Evolutionary conservation across 169 alveolate species (phyloP).

Genomic region (Theileria annulata): DNA sequence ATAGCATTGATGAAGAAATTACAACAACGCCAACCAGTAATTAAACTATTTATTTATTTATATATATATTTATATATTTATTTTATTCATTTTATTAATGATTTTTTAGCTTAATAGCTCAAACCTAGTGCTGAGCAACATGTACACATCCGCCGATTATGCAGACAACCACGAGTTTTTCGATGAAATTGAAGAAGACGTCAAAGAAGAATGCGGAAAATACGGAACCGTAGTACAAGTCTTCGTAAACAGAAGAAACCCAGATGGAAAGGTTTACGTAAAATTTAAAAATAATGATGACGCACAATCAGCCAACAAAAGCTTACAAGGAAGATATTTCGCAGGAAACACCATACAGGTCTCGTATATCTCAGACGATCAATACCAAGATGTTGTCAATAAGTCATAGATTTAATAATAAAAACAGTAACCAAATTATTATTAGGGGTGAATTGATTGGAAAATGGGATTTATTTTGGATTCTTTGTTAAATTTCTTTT

Average conservation of each 20-base stretch:
- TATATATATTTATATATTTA: not conserved
- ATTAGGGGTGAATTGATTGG: not conserved
- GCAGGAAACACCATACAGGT: conserved; percentile 83
- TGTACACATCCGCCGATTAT: conserved; percentile 80
- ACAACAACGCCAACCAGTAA: conserved; percentile 38
- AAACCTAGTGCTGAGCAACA: conserved; percentile 78
- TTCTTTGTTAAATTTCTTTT: not conserved
- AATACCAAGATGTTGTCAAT: conserved; percentile 54
- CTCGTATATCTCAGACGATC: conserved; percentile 67
- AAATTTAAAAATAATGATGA: conserved; percentile 70
- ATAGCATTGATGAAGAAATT: conserved; percentile 82
- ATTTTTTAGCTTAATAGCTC: conserved; percentile 39
- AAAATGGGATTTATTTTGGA: not conserved
- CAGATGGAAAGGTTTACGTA: conserved; percentile 85
- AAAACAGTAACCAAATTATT: not conserved
- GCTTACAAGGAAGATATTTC: conserved; percentile 82
- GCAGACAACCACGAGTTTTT: conserved; percentile 77
- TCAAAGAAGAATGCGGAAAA: conserved; percentile 83
- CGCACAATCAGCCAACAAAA: conserved; percentile 74
- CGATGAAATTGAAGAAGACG: conserved; percentile 86
- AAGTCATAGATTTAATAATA: not conserved
- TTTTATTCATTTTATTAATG: not conserved
- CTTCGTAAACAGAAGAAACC: conserved; percentile 71
- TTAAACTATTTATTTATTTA: not conserved
- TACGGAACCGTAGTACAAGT: conserved; percentile 82